phyloP scores from a whole-genome alignment of 768 basidiomycete genomes.

The Serendipita sp. region DNA sequence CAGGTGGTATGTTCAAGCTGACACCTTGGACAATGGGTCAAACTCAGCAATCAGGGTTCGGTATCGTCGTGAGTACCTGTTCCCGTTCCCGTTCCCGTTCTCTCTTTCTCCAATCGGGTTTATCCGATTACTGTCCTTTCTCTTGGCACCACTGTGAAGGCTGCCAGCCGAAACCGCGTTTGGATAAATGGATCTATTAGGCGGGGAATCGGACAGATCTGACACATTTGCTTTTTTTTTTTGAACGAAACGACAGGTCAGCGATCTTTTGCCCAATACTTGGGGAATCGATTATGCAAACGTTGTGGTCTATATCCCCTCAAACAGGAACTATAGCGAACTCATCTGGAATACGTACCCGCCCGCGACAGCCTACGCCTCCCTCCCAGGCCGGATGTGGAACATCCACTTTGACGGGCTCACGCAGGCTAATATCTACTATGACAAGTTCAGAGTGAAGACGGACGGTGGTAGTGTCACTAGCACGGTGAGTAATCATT shows the following conservation, averaged over 20 bases:
- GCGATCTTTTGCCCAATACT: not conserved
- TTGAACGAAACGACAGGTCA: not conserved
- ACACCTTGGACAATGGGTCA: not conserved
- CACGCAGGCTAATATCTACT: not conserved
- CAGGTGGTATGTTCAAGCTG: not conserved
- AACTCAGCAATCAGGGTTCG: not conserved
- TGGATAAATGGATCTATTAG: not conserved
- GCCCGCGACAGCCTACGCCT: not conserved
- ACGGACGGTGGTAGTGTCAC: not conserved
- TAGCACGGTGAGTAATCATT: not conserved
- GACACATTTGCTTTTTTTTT: not conserved
- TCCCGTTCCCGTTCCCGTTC: too few relatives aligned
- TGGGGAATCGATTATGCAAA: slow-evolving; percentile 1
- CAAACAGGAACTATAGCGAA: not conserved
- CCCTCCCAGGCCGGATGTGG: not conserved
- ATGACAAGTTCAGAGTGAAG: not conserved
- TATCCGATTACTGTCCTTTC: too few relatives aligned
- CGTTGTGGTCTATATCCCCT: not conserved
- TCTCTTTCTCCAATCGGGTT: too few relatives aligned
- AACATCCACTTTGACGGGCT: not conserved
- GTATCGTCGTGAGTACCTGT: not conserved
- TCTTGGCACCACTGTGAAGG: too few relatives aligned
- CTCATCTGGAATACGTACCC: not conserved
- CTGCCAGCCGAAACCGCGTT: too few relatives aligned
- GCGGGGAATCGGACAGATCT: not conserved